Evolutionary conservation across 2,329 filamentous ascomycete species (phyloP).

Genomic region (Stemphylium beticola): DNA sequence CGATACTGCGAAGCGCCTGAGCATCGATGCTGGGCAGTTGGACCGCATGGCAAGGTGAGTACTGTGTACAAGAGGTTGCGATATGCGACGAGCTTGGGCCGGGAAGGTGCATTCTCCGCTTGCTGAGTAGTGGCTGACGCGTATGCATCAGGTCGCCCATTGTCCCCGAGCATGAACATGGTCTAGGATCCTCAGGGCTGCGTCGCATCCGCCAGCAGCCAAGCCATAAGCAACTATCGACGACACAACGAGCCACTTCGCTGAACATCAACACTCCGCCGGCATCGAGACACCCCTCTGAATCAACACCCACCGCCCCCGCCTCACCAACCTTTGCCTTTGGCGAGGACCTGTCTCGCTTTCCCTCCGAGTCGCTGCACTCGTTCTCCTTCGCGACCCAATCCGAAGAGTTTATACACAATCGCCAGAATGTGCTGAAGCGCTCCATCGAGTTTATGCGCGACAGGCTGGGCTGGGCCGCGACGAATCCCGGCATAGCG

Average conservation of each 20-base stretch:
- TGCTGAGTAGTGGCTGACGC: slow-evolving; percentile 19
- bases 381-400: slow-evolving; percentile 98
- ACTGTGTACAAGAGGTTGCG: slow-evolving; percentile 52
- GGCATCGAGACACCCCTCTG: slow-evolving; percentile 55
- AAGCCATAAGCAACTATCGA: slow-evolving; percentile 61
- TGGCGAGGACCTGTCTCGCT: slow-evolving; percentile 86
- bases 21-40: slow-evolving; percentile 73
- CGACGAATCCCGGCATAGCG: slow-evolving; percentile 75
- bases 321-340: slow-evolving; percentile 72
- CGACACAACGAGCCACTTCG: slow-evolving; percentile 70
- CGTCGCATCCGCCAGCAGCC: slow-evolving; percentile 92
- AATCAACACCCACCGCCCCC: slow-evolving; percentile 66
- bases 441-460: slow-evolving; percentile 96
- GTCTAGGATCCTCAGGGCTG: slow-evolving; percentile 82
- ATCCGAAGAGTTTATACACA: slow-evolving; percentile 89
- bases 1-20: slow-evolving; percentile 71
- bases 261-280: slow-evolving; percentile 68
- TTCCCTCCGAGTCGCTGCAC: slow-evolving; percentile 94
- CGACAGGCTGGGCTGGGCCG: slow-evolving; percentile 83
- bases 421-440: slow-evolving; percentile 89
- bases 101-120: slow-evolving; percentile 8
- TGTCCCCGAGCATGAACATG: slow-evolving; percentile 85
- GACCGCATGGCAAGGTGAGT: slow-evolving; percentile 77
- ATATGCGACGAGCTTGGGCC: neutral
- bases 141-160: slow-evolving; percentile 71